phyloP scores from a whole-genome alignment of 129 eudicot species.

The Oenanthe sinensis region DNA sequence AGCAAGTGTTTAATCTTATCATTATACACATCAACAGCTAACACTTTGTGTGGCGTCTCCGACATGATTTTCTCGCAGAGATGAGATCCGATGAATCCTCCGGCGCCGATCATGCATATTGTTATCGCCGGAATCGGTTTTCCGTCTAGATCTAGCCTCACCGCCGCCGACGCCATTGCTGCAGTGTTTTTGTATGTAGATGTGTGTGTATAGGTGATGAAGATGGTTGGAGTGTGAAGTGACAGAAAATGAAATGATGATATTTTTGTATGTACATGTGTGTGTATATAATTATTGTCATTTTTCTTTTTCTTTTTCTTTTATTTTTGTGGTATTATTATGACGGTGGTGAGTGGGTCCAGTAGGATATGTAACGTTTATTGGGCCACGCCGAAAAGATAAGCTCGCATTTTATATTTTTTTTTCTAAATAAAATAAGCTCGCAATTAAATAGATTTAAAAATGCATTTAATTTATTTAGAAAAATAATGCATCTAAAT shows the following conservation, averaged over 20 bases:
- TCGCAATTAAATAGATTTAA: too few species aligned
- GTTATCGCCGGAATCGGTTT: slow-evolving; percentile 61
- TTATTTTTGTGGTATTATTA: too few species aligned
- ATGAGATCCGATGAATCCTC: slow-evolving; percentile 98
- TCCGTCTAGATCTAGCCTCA: slow-evolving; percentile 90
- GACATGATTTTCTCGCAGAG: slow-evolving; percentile 82
- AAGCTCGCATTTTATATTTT: too few species aligned
- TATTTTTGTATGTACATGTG: slow-evolving; percentile 1
- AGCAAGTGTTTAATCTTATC: slow-evolving; percentile 96
- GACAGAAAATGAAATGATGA: slow-evolving; percentile 15
- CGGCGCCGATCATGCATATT: slow-evolving; percentile 96
- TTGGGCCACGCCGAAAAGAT: too few species aligned
- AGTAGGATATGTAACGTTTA: too few species aligned
- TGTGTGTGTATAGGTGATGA: background rate
- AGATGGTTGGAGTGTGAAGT: slow-evolving; percentile 13
- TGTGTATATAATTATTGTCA: background rate
- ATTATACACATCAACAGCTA: slow-evolving; percentile 84
- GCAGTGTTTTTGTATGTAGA: too few species aligned
- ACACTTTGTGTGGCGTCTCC: slow-evolving; percentile 73
- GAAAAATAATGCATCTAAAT: too few species aligned
- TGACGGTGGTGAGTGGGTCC: too few species aligned
- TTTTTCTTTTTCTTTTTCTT: too few species aligned
- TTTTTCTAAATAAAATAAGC: too few species aligned
- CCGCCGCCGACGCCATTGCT: slow-evolving; percentile 12
- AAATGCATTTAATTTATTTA: too few species aligned